Evolutionary conservation across 305 asterid genomes (phyloP).

Genomic region (Petunia hybrid): DNA sequence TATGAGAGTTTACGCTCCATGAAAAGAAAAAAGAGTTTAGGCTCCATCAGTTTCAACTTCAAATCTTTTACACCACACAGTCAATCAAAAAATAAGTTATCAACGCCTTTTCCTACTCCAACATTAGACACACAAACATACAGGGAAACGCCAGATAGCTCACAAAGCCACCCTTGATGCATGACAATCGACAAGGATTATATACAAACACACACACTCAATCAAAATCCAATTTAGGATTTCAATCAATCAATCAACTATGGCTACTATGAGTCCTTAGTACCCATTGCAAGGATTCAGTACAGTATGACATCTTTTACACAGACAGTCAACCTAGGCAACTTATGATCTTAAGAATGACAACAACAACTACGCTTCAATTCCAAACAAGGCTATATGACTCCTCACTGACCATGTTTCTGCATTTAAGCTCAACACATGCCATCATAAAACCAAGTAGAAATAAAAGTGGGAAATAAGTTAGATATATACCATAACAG

Average conservation of each 20-base stretch:
- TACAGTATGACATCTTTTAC: neutral
- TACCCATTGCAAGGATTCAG: neutral
- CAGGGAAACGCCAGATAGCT: neutral
- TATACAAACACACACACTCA: no score
- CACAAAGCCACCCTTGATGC: neutral
- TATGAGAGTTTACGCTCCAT: neutral
- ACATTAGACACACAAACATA: neutral
- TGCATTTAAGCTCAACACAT: no score
- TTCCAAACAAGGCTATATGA: no score
- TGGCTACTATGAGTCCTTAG: no score
- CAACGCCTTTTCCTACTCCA: neutral
- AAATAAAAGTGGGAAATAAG: no score
- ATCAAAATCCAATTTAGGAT: no score
- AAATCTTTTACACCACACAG: neutral
- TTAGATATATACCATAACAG: no score
- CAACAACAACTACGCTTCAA: no score
- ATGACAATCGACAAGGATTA: neutral
- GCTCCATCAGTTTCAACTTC: neutral
- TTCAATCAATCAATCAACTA: neutral
- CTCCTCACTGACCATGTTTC: no score
- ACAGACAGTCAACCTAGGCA: neutral
- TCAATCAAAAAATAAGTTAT: no score
- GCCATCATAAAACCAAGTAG: no score
- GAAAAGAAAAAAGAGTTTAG: no score
- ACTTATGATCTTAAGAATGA: neutral